Base-by-base conservation (phyloP, 176 grass and related monocot genomes). In the Microstegium vimineum region DNA sequence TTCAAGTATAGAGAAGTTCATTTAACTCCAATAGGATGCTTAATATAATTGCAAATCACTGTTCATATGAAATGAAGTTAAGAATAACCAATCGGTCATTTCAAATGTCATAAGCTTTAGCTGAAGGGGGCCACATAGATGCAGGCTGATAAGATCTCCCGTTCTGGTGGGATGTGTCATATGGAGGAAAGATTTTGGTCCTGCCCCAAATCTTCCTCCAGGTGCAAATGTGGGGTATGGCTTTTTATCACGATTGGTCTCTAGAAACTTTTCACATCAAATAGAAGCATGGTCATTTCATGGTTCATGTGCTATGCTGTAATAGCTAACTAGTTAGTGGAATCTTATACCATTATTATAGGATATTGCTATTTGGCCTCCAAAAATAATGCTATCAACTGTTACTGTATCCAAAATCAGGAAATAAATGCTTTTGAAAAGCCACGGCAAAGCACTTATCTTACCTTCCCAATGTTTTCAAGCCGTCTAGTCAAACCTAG, bases 61-160 rank as follows among this genome's bases (percentile, higher is more conserved):
- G 41, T 82, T 79, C 59, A 85, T 61, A 79, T 70, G 81, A 57
- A 51, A 71, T 66, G 81, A 78, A 87, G 77, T 69, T 57, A 56
- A 52, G 27, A 76, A 74, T 56, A 76, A 25, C 71, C 28, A 76
- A 73, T 51, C 28, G 20, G 69, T n/a, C 62, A 49, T 41, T 87
- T 84, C 56, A 65, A 74, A 81, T 77, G 66, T 76, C 65, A 91
- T 69, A 56, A 46, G 8, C 46, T 70, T 71, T 20, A 46, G 80
- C 35, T 61, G 37, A 85, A 71, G 60, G 32, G 63, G 38, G 61
- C 69, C 62, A 75, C 23, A 40, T 5, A 8, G 31, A 41, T 28
- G 2, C 68, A n/a, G 34, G 71, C 13, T 66, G 78, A 69, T 82
- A 86, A 78, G 86, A 88, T 76, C 36, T 82, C 38, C 47, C 69